Evolutionary conservation across 306 rosid genomes (phyloP).

Genomic region (Cicer bijugum): DNA sequence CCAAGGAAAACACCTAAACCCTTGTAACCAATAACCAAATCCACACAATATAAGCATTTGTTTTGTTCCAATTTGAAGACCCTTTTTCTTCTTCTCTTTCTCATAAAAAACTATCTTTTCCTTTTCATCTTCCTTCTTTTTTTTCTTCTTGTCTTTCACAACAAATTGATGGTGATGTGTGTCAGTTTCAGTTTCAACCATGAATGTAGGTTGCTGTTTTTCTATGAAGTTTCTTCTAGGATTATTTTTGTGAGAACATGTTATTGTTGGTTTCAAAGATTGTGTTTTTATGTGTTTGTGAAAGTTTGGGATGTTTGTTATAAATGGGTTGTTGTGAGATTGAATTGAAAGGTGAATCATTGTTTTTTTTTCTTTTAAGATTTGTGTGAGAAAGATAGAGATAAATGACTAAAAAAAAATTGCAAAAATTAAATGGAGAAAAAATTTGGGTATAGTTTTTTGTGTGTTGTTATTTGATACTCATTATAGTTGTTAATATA

Average conservation of each 20-base stretch:
- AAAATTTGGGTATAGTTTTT: not conserved
- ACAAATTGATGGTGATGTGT: constrained; percentile 40
- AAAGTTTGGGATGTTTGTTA: constrained; percentile 31
- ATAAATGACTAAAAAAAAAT: no score
- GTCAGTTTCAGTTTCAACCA: not conserved
- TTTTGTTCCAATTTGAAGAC: constrained; percentile 31
- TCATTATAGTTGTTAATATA: not conserved
- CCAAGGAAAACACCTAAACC: constrained; percentile 95
- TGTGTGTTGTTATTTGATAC: not conserved
- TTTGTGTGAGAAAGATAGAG: not conserved
- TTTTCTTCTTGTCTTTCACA: constrained; percentile 7
- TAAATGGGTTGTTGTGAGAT: constrained; percentile 43
- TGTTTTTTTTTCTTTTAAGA: not conserved
- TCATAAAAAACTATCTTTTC: constrained; percentile 39
- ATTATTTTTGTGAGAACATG: constrained; percentile 49
- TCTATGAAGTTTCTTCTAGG: constrained; percentile 35
- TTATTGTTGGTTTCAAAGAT: constrained; percentile 18
- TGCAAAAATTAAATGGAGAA: not conserved
- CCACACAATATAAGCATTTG: constrained; percentile 72
- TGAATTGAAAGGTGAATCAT: constrained; percentile 59
- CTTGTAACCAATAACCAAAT: constrained; percentile 88
- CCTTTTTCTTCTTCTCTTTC: constrained; percentile 42
- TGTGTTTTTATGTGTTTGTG: constrained; percentile 27
- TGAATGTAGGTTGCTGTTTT: constrained; percentile 37
- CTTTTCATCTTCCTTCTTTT: constrained; percentile 7